Base-by-base conservation (phyloP, 805 yeast genomes). In the Metahyphopichia silvanorum region DNA sequence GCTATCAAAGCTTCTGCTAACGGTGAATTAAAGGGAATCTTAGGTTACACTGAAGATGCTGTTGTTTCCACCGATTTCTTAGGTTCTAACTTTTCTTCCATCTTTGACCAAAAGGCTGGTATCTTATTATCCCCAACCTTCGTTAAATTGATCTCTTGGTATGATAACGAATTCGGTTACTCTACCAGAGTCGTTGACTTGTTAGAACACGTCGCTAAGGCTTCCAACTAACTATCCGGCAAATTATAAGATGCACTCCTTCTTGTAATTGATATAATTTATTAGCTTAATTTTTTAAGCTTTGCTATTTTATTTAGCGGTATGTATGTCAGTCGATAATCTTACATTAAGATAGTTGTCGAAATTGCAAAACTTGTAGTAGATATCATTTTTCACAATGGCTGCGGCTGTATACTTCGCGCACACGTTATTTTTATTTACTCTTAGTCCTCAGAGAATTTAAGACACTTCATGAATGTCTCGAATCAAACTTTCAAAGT, bases 141-240 rank as follows among this genome's bases (percentile, higher is more conserved):
- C 67, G 93, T 86, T 71, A 87, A 87, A 80, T 77, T 87, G 61
- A 74, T 86, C 69, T 77, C 95, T 42, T 87, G 95, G 95, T 87
- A 87, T 79, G 96, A 87, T 69, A 87, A 87, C 73, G 96, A 87
- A 76, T 87, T 66, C 75, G 96, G 96, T 66, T 87, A 87, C 85
- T 84, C 95, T 55, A 83, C 93, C 71, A 87, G 96, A 77, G 95
- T 87, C 51, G 95, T 87, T 51, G 96, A 87, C 76, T 74, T 87
- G 60, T 69, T 86, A 55, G 79, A 82, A 69, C 81, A 77, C 75
- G 79, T 84, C 60, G 91, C 94, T 51, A 74, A 77, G 63, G 34
- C 43, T 33, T 42, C 50, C 27, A 32, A 38, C 31, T 53, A 51
- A 46, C 53, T 46, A 49, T 13, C 37, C 32, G 32, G n/a, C 15